These are phyloP conservation scores for Cladosporium sp. DNA, from an alignment of 2,329 filamentous ascomycete species.

Conservation along the genomic window DNA sequence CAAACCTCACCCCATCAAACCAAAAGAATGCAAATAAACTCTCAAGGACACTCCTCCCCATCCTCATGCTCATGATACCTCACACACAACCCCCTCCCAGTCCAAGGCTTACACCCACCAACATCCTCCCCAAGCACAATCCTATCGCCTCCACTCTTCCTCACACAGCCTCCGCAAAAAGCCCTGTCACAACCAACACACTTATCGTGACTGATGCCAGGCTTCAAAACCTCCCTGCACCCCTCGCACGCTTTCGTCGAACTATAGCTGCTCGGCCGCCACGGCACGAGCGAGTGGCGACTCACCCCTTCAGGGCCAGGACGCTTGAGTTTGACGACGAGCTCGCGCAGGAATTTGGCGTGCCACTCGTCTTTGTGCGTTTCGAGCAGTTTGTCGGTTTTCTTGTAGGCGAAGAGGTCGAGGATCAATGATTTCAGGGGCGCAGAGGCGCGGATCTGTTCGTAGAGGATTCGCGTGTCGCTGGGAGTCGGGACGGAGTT, in stretches of 20 bases:
- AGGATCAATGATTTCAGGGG: constrained; percentile 41
- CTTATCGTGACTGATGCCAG: constrained; percentile 32
- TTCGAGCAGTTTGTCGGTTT: constrained; percentile 46
- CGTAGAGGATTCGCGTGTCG: constrained; percentile 48
- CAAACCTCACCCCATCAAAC: not conserved
- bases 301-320: constrained; percentile 40
- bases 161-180: constrained; percentile 40
- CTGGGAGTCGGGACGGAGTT: constrained; percentile 48
- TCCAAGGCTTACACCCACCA: constrained; percentile 38
- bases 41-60: constrained; percentile 19
- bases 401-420: constrained; percentile 51
- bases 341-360: constrained; percentile 43
- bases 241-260: constrained; percentile 34
- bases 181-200: constrained; percentile 40
- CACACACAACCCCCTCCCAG: constrained; percentile 30
- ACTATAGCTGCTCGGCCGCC: constrained; percentile 34
- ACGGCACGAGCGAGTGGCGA: constrained; percentile 40
- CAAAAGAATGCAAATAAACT: not conserved
- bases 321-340: constrained; percentile 44
- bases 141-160: constrained; percentile 26
- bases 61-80: constrained; percentile 35
- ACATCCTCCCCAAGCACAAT: constrained; percentile 28
- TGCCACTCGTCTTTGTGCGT: constrained; percentile 47
- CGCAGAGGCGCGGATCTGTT: constrained; percentile 36
- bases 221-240: constrained; percentile 38